phyloP scores from a whole-genome alignment of 345 rosid genomes.

The Lumnitzera littorea region DNA sequence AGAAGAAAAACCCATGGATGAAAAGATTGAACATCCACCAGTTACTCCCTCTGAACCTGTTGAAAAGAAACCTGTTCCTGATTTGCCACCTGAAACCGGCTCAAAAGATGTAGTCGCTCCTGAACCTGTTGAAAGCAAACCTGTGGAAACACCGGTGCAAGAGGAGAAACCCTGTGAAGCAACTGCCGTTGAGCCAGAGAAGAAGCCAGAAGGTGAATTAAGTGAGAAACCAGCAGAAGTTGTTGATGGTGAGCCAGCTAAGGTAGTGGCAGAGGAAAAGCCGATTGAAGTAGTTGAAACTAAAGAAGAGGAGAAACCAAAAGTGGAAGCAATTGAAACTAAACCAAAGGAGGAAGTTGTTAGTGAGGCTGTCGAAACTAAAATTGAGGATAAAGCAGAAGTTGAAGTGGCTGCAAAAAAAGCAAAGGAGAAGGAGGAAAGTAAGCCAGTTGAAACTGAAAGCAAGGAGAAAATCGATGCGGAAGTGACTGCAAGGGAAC shows the following conservation, averaged over 20 bases:
- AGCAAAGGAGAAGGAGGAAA: conserved; percentile 5
- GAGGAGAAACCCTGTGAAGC: conserved; percentile 3
- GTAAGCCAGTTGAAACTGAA: background rate
- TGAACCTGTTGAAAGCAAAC: background rate
- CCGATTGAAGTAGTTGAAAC: conserved; percentile 6
- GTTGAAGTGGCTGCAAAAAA: conserved; percentile 2
- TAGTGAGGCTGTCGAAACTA: conserved; percentile 4
- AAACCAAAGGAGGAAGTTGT: conserved; percentile 4
- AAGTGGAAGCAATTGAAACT: background rate
- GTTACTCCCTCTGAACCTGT: background rate
- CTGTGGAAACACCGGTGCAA: background rate
- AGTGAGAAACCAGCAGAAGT: conserved; percentile 1
- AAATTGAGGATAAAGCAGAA: conserved; percentile 1
- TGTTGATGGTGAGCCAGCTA: conserved; percentile 3
- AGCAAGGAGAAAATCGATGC: conserved; percentile 2
- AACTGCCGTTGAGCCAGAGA: background rate
- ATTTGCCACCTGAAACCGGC: background rate
- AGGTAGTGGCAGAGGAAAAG: conserved; percentile 10
- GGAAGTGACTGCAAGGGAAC: background rate
- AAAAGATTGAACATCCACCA: conserved; percentile 8
- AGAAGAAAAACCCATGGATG: conserved; percentile 7
- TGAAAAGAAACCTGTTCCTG: conserved; percentile 1
- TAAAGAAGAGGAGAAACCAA: conserved; percentile 3
- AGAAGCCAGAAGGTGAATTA: conserved; percentile 6
- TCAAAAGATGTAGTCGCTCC: background rate